Evolutionary conservation across 148 eudicot species (phyloP).

Genomic region (Silene uniflora): DNA sequence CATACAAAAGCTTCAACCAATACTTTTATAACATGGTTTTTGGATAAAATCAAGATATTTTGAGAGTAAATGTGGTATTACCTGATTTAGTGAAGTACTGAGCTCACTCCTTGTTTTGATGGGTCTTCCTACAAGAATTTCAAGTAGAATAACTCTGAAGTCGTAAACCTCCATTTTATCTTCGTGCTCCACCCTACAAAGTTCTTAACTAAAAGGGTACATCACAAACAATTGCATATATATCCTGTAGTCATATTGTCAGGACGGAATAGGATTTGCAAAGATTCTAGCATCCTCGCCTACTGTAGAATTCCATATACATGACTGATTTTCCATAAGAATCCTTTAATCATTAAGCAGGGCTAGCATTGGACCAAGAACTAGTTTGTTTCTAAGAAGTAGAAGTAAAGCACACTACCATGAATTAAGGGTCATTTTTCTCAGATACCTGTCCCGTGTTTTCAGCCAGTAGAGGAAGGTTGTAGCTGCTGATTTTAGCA

Average conservation of each 20-base stretch:
- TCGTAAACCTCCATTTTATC: conserved; percentile 69
- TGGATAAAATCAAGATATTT: no score
- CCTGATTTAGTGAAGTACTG: conserved; percentile 50
- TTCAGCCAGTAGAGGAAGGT: no score
- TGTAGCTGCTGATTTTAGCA: no score
- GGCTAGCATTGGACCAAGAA: no score
- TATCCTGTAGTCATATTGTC: background rate
- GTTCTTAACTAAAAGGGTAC: background rate
- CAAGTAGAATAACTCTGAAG: conserved; percentile 76
- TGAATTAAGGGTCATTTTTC: no score
- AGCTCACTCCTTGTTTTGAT: conserved; percentile 50
- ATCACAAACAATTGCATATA: background rate
- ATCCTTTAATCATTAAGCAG: conserved; percentile 18
- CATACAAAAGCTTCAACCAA: no score
- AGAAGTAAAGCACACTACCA: no score
- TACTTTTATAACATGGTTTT: no score
- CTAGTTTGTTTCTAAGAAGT: no score
- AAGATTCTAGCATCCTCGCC: conserved; percentile 14
- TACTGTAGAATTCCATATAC: conserved; percentile 38
- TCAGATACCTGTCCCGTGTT: no score
- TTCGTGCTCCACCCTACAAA: conserved; percentile 46
- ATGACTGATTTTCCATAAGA: conserved; percentile 14
- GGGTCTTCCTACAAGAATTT: conserved; percentile 58
- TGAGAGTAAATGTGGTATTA: conserved; percentile 6
- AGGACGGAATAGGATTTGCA: background rate